Conservation (phyloP, 805 yeast genomes). For the Candida montana region DNA sequence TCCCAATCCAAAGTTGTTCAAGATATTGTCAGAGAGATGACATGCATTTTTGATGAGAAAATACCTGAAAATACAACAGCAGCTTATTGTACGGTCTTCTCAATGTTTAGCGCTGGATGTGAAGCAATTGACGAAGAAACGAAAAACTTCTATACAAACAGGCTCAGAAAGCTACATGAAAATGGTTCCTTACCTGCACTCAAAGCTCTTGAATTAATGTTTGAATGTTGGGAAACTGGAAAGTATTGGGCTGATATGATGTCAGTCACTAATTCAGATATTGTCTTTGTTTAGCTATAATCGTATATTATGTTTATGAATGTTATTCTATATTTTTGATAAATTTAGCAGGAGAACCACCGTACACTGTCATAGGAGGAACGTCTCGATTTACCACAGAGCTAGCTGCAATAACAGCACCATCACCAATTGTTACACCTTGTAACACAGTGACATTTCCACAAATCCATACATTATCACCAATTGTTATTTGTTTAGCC, state of each 20-base stretch:
- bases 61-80: constrained; percentile 43
- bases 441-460: constrained; percentile 1
- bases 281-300: constrained; percentile 36
- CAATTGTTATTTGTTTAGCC: background rate
- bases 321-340: background rate
- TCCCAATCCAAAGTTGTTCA: constrained; percentile 43
- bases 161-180: constrained; percentile 32
- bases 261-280: constrained; percentile 35
- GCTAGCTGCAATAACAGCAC: background rate
- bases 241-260: constrained; percentile 50
- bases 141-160: constrained; percentile 30
- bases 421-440: background rate
- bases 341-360: background rate
- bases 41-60: constrained; percentile 27
- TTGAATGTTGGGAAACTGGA: constrained; percentile 48
- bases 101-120: constrained; percentile 50
- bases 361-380: constrained; percentile 1
- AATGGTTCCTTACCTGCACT: constrained; percentile 30
- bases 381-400: background rate
- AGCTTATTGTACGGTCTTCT: constrained; percentile 46
- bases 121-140: constrained; percentile 36
- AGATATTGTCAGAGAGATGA: constrained; percentile 31
- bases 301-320: background rate
- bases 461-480: constrained; percentile 1
- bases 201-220: constrained; percentile 34